Evolutionary conservation across 352 stramenopile genomes (phyloP), one percentile per base, ranked within the genome.

Genomic region (Pythium brassicae): DNA sequence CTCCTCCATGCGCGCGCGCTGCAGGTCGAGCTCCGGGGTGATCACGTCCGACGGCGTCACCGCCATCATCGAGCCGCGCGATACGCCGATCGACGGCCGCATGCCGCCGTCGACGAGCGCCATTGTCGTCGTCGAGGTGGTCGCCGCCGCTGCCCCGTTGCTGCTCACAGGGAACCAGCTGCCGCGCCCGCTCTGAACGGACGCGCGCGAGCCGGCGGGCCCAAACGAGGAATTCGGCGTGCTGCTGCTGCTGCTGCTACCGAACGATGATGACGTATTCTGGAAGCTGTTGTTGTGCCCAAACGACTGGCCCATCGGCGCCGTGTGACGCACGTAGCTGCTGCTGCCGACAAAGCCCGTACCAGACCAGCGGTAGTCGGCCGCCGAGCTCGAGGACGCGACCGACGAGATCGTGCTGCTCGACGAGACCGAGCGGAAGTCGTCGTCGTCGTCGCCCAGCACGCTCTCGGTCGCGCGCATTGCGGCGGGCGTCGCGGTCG

Each of bases 361-460:
- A 22, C 83, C 83, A 0, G 83, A 93, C 83, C 83, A 93, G 19
- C 80, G 80, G 58, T 93, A 93, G 62, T 88, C 82, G 23, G 64
- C 70, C 10, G 71, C 78, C 12, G 73, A 82, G 11, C 61, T 71
- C 19, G 61, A 63, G 17, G 72, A 78, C 44, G 67, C 68, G 45
- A 88, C 63, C 17, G 74, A 86, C 26, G 80, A 87, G 54, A 87
- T 72, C 1, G 80, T 87, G 35, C 65, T 80, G 55, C 55, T 72
- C n/a, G 69, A 84, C 17, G 80, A 88, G 7, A 91, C 80, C 10
- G 80, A 91, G 39, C 76, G 73, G 69, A 89, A 91, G 57, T 91
- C 80, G 55, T 91, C 80, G 60, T 89, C 78, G 53, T 88, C 78
- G 50, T 91, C 80, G 14, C 74, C 78, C 69, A 87, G 78, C 62